Percentiles rank a stretch among this genome's conserved stretches.
These are phyloP conservation scores for Perilla frutescens DNA, from an alignment of 257 asterid species.

Conservation along the genomic window DNA sequence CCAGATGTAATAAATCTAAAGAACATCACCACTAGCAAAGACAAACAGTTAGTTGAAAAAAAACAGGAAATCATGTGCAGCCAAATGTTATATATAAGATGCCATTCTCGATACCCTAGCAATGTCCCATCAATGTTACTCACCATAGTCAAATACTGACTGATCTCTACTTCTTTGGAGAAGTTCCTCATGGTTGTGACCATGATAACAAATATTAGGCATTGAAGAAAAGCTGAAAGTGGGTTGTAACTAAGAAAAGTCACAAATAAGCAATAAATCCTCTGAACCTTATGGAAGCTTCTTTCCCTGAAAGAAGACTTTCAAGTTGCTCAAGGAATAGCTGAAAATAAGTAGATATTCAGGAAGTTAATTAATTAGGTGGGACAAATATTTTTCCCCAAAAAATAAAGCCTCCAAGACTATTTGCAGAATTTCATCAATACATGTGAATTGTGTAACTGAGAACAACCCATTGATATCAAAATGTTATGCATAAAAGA, in stretches of 20 bases:
- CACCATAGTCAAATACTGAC: constrained; percentile 91
- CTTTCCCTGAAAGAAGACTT: constrained; percentile 71
- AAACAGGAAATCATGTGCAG: not conserved
- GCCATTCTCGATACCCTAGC: constrained; percentile 20
- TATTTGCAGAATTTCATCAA: not conserved
- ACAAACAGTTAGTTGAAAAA: constrained; percentile 36
- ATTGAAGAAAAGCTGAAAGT: constrained; percentile 10
- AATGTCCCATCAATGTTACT: constrained; percentile 39
- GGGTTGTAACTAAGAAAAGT: constrained; percentile 22
- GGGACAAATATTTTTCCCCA: not conserved
- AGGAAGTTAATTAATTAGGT: constrained; percentile 23
- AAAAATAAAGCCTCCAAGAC: constrained; percentile 5
- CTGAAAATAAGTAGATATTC: constrained; percentile 55
- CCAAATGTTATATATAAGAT: not conserved
- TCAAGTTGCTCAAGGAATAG: constrained; percentile 95
- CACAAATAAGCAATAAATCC: constrained; percentile 28
- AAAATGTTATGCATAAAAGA: constrained; percentile 1
- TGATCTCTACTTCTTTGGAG: constrained; percentile 82
- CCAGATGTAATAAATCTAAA: constrained; percentile 97
- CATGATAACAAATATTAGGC: constrained; percentile 33
- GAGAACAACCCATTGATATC: constrained; percentile 21
- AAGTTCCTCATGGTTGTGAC: constrained; percentile 83
- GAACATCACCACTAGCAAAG: constrained; percentile 90
- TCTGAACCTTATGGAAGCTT: constrained; percentile 74
- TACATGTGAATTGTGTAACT: not conserved